A percentile compares a stretch with the other conserved stretches of the same genome.
These are phyloP conservation scores for Globisporangium nunn DNA, from an alignment of 352 stramenopile species.

Conservation along the genomic window DNA sequence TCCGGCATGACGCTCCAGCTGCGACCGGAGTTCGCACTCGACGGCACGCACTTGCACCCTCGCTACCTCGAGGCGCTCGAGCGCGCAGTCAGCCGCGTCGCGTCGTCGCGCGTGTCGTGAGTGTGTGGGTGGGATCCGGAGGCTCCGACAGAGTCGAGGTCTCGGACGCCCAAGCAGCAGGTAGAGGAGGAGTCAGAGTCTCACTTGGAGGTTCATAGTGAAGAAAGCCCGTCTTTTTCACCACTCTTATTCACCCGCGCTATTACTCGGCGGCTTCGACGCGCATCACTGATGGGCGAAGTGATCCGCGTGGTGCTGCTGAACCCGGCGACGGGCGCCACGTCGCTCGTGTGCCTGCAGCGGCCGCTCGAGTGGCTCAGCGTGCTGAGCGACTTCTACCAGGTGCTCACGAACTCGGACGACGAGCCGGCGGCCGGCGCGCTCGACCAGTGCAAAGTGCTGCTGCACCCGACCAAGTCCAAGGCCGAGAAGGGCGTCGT, in stretches of 20 bases:
- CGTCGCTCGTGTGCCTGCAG: constrained; percentile 74
- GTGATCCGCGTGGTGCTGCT: constrained; percentile 80
- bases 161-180: too few relatives aligned
- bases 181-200: too few relatives aligned
- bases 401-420: constrained; percentile 77
- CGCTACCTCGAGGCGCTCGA: constrained; percentile 52
- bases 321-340: constrained; percentile 56
- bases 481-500: constrained; percentile 73
- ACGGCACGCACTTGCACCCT: constrained; percentile 85
- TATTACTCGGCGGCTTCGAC: too few relatives aligned
- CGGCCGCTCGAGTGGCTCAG: constrained; percentile 68
- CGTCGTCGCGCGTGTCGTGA: neutral
- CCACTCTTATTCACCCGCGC: too few relatives aligned
- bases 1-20: constrained; percentile 24
- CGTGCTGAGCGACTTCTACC: constrained; percentile 77
- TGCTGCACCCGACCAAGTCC: constrained; percentile 78
- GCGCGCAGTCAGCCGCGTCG: constrained; percentile 16
- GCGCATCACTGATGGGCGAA: constrained; percentile 36
- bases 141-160: too few relatives aligned
- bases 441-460: constrained; percentile 62
- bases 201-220: too few relatives aligned
- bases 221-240: too few relatives aligned
- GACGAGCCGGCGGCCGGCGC: constrained; percentile 51
- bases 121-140: too few relatives aligned
- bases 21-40: constrained; percentile 38